phyloP scores from a whole-genome alignment of 495 filamentous ascomycete genomes.

The Podospora bellae-mahoneyi region DNA sequence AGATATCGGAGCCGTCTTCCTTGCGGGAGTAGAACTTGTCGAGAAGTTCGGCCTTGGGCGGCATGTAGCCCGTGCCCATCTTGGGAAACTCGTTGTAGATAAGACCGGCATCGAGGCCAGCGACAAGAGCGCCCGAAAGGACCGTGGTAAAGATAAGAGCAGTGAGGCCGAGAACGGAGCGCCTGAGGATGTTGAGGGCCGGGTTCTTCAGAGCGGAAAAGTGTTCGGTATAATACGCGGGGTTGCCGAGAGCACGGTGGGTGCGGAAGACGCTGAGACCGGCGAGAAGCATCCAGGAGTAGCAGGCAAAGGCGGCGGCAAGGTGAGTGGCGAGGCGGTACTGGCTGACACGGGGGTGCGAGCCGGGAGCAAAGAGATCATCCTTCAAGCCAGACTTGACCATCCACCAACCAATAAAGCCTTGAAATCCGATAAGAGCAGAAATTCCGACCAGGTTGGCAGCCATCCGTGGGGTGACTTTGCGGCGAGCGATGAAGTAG shows the following conservation, averaged over 20 bases:
- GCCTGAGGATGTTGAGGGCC: slow-evolving; percentile 65
- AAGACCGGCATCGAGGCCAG: slow-evolving; percentile 89
- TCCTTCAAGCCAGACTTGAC: slow-evolving; percentile 93
- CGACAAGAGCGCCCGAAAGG: slow-evolving; percentile 90
- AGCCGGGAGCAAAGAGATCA: slow-evolving; percentile 86
- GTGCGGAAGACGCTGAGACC: slow-evolving; percentile 80
- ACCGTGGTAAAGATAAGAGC: slow-evolving; percentile 81
- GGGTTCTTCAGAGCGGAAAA: slow-evolving; percentile 61
- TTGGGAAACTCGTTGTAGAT: slow-evolving; percentile 98
- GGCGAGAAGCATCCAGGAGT: slow-evolving; percentile 90
- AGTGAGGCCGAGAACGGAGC: slow-evolving; percentile 67
- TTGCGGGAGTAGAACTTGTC: slow-evolving; percentile 79
- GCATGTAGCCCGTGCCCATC: slow-evolving; percentile 81
- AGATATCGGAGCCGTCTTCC: slow-evolving; percentile 71
- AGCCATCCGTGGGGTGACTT: slow-evolving; percentile 76
- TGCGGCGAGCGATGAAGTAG: slow-evolving; percentile 81
- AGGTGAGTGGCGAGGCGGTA: slow-evolving; percentile 89
- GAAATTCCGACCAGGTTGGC: slow-evolving; percentile 75
- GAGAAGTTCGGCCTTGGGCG: slow-evolving; percentile 78
- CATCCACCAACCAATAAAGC: slow-evolving; percentile 99
- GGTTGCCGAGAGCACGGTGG: slow-evolving; percentile 61
- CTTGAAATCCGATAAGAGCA: slow-evolving; percentile 89
- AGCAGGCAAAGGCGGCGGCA: slow-evolving; percentile 84
- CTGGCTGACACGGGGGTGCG: slow-evolving; percentile 87
- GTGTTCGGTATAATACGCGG: slow-evolving; percentile 45